phyloP scores from a whole-genome alignment of 306 rosid species.

The Dalbergia cochinchinensis region DNA sequence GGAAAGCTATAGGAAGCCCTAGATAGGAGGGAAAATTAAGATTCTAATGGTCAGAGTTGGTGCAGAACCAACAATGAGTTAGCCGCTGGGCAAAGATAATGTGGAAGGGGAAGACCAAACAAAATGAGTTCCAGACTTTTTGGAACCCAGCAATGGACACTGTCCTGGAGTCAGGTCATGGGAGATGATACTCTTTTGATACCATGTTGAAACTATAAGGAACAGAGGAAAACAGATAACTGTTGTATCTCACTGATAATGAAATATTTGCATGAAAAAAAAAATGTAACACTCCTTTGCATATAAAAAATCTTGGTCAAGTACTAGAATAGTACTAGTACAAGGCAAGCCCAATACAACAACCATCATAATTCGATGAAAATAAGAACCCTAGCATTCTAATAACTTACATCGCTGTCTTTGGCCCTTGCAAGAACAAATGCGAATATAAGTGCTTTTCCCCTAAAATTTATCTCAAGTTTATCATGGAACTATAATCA shows the following conservation, averaged over 20 bases:
- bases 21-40: constrained; percentile 21
- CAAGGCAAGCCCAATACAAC: background rate
- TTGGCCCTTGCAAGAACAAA: constrained; percentile 24
- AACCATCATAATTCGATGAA: constrained; percentile 1
- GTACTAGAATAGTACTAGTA: background rate
- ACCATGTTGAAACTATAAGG: background rate
- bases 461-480: constrained; percentile 3
- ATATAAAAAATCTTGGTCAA: constrained; percentile 27
- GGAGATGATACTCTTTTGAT: background rate
- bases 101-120: constrained; percentile 1
- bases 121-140: constrained; percentile 5
- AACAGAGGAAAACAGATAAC: background rate
- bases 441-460: background rate
- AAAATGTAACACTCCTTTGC: background rate
- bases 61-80: constrained; percentile 5
- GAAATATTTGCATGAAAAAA: background rate
- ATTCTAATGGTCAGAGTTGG: constrained; percentile 26
- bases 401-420: constrained; percentile 33
- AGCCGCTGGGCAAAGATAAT: background rate
- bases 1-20: constrained; percentile 4
- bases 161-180: too few relatives aligned
- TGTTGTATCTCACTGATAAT: background rate
- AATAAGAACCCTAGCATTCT: constrained; percentile 14
- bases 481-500: constrained; percentile 7
- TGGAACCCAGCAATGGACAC: constrained; percentile 1